phyloP scores from a whole-genome alignment of 176 grass and related monocot species.

The Leersia perrieri region DNA sequence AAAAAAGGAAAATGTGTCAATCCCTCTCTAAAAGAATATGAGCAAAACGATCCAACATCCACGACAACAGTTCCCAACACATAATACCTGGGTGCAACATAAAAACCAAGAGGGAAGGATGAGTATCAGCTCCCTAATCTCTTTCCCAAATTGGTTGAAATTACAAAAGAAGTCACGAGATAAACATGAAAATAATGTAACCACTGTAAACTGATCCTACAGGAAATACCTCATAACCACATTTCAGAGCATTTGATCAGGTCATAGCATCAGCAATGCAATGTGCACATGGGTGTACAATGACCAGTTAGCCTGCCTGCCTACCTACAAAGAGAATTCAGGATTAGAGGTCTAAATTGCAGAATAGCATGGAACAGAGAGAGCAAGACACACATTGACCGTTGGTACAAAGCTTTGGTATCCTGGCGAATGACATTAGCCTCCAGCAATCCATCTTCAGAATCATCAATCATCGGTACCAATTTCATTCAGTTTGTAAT shows the following conservation, averaged over 20 bases:
- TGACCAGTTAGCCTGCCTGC: not conserved
- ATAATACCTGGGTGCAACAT: not conserved
- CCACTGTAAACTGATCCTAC: not conserved
- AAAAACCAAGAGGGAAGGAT: not conserved
- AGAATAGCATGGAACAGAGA: not conserved
- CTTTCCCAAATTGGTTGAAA: not conserved
- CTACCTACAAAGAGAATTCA: slow-evolving; percentile 10
- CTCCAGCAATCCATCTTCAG: slow-evolving; percentile 54
- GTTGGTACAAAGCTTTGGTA: slow-evolving; percentile 64
- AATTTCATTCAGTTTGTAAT: slow-evolving; percentile 57
- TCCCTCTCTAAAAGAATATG: not conserved
- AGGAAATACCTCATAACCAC: not conserved
- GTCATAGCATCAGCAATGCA: not conserved
- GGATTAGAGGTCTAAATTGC: not conserved
- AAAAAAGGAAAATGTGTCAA: not conserved
- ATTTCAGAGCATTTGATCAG: not conserved
- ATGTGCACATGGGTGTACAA: slow-evolving; percentile 11
- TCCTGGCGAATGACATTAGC: slow-evolving; percentile 46
- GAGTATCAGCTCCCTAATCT: not conserved
- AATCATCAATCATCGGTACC: slow-evolving; percentile 35
- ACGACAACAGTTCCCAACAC: not conserved
- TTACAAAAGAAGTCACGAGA: not conserved
- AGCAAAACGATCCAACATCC: not conserved
- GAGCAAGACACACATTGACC: slow-evolving; percentile 23
- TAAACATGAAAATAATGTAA: not conserved